Evolutionary conservation across 257 asterid genomes (phyloP).

Genomic region (Solanum lignicaule): DNA sequence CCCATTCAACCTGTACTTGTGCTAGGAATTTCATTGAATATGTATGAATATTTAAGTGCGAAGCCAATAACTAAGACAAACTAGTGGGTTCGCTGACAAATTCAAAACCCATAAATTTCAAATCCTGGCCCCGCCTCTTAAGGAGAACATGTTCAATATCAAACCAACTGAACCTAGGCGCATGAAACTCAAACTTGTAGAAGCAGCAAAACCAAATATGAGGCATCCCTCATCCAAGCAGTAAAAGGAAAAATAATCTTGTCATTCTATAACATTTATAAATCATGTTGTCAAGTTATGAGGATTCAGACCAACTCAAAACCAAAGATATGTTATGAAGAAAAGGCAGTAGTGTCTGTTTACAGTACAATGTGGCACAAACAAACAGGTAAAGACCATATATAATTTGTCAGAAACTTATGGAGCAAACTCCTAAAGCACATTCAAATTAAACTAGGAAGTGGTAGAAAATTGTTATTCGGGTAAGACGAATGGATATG

Average conservation of each 20-base stretch:
- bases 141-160: no score
- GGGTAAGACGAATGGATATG: not conserved
- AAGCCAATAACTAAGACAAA: not conserved
- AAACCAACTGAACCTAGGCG: no score
- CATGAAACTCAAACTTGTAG: not conserved
- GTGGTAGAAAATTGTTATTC: not conserved
- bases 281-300: no score
- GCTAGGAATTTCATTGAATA: not conserved
- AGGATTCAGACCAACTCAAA: no score
- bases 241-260: no score
- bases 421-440: not conserved
- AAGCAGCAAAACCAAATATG: not conserved
- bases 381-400: no score
- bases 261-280: no score
- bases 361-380: no score
- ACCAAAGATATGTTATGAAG: no score
- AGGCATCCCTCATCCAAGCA: not conserved
- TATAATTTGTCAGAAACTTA: not conserved
- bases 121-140: no score
- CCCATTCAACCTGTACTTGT: not conserved
- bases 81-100: not conserved
- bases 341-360: no score
- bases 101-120: constrained; percentile 5
- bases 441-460: not conserved
- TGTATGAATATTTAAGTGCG: not conserved